These are phyloP conservation scores for Thermothelomyces thermophilus DNA, from an alignment of 2,329 filamentous ascomycete species.

Conservation along the genomic window DNA sequence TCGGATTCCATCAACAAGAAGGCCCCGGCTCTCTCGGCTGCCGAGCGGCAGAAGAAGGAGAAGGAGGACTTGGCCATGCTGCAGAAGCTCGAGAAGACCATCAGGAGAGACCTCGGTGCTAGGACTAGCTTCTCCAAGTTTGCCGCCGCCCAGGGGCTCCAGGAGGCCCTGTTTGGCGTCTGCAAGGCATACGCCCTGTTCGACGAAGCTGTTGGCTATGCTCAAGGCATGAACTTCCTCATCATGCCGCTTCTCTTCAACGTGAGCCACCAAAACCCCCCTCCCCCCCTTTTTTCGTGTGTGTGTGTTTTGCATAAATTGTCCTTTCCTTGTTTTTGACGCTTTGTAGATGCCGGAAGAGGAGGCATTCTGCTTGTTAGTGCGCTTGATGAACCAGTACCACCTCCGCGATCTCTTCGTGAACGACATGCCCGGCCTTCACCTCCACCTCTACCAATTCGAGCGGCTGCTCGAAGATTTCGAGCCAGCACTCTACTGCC, in stretches of 20 bases:
- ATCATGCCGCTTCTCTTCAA: conserved; percentile 96
- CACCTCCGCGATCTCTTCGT: conserved; percentile 87
- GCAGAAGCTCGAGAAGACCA: conserved; percentile 81
- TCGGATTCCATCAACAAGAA: conserved; percentile 57
- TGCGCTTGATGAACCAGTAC: conserved; percentile 95
- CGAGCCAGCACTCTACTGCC: conserved; percentile 90
- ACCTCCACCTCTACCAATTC: conserved; percentile 90
- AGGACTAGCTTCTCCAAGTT: conserved; percentile 97
- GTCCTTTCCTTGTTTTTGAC: background rate
- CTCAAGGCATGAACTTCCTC: conserved; percentile 98
- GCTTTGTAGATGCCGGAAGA: conserved; percentile 77
- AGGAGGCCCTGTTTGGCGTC: conserved; percentile 88
- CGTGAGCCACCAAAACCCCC: conserved; percentile 40
- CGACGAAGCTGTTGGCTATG: conserved; percentile 90
- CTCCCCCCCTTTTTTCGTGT: background rate
- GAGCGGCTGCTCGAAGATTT: conserved; percentile 89
- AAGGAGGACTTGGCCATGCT: conserved; percentile 70
- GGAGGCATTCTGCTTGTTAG: conserved; percentile 89
- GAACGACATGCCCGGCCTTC: conserved; percentile 92
- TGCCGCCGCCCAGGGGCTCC: conserved; percentile 80
- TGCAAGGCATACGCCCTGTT: conserved; percentile 97
- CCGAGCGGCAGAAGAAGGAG: conserved; percentile 68
- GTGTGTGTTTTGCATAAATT: too few species aligned
- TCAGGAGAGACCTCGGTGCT: conserved; percentile 83
- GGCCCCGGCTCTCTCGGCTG: conserved; percentile 55